Evolutionary conservation across 345 rosid species (phyloP), one percentile per base, ranked within the genome.

Genomic region (Sonneratia alba): DNA sequence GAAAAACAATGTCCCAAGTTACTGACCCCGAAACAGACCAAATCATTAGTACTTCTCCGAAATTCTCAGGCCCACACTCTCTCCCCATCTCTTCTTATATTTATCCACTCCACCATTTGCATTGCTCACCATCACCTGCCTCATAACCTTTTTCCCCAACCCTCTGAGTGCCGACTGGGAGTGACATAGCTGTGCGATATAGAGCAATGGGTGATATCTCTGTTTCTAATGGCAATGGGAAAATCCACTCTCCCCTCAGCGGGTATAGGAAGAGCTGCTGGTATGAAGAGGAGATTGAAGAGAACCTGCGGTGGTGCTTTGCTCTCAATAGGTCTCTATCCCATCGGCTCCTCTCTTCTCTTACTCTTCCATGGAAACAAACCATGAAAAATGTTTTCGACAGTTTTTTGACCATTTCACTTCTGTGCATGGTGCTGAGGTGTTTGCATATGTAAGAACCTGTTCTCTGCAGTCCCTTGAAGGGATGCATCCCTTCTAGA

Each of bases 181-280:
- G 66, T 14, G n/a, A 22, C 40, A 38, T 16, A 42, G 51, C 15
- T 37, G 45, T 15, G 9, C 51, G 21, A 9, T n/a, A 36, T 24
- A 42, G 14, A 32, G 70, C 18, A 71, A 86, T 86, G 90, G 86
- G 85, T 43, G 90, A 84, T 38, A 83, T 87, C 67, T 81, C 84
- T 53, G 76, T 83, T 75, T 76, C 84, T 32, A 78, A 77, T 72
- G 82, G 79, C 19, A 79, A 79, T 49, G 82, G 75, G 7, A 86
- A 81, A 34, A 73, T 14, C 66, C 81, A 73, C 55, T 67, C 90
- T 1, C 77, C 72, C 3, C 79, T 69, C 6, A 66, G 68, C 14
- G 91, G 89, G 9, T 85, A 83, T n/a, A 78, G 89, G 66, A 87
- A 87, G 80, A 82, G 91, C 76, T 85, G 91, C 73, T 87, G 92